Conservation (phyloP, 306 rosid genomes). For the Pterocarpus macrocarpus region DNA sequence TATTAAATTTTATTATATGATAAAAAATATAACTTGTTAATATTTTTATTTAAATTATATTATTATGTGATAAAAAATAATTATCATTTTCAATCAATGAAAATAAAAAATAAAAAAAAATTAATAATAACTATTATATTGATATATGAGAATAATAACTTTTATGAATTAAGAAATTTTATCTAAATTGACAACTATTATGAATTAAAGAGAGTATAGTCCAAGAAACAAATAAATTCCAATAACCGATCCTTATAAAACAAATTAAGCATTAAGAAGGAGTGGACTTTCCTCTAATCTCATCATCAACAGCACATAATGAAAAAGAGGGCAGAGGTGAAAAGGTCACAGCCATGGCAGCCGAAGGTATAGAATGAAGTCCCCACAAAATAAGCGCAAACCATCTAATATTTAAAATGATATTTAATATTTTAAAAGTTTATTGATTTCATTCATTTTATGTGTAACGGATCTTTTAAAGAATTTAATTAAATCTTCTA, state of each 20-base stretch:
- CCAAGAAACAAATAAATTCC: neutral
- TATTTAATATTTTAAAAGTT: neutral
- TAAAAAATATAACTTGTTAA: no score
- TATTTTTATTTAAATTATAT: no score
- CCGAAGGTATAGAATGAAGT: slow-evolving; percentile 7
- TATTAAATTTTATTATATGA: no score
- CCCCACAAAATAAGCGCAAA: slow-evolving; percentile 22
- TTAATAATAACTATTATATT: no score
- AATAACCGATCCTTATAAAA: neutral
- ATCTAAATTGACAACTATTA: no score
- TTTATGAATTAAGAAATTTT: no score
- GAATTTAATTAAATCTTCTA: neutral
- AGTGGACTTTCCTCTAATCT: neutral
- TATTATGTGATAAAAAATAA: no score
- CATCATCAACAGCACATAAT: neutral
- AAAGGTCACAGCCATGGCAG: neutral
- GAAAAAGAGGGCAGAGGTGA: neutral
- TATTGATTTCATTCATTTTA: neutral
- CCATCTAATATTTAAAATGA: neutral
- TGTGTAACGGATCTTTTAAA: neutral
- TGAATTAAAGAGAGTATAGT: neutral
- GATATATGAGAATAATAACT: no score
- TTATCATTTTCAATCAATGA: no score
- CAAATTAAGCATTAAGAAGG: neutral
- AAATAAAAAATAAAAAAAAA: no score